Percentiles rank a stretch among this genome's conserved stretches.
These are phyloP conservation scores for Eucalyptus marginata DNA, from an alignment of 345 rosid species.

Conservation along the genomic window DNA sequence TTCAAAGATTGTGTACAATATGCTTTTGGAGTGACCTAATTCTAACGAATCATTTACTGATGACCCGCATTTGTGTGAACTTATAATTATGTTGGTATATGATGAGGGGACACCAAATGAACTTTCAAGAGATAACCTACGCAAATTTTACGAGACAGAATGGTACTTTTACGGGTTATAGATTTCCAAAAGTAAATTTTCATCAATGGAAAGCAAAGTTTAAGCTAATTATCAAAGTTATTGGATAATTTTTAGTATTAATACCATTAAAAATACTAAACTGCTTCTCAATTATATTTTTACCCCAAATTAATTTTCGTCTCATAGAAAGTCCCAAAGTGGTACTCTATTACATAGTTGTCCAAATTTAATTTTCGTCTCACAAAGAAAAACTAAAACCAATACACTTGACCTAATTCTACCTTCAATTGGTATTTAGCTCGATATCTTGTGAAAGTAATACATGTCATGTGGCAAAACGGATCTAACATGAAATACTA, in stretches of 20 bases:
- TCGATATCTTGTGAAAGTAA: neutral
- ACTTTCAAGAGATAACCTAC: neutral
- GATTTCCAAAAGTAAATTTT: neutral
- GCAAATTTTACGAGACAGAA: neutral
- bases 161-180: neutral
- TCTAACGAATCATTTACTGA: neutral
- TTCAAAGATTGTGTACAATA: neutral
- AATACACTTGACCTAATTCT: neutral
- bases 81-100: neutral
- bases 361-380: neutral
- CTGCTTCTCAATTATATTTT: fast-evolving
- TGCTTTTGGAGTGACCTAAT: neutral
- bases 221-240: neutral
- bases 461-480: neutral
- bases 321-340: neutral
- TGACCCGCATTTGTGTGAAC: neutral
- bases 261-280: neutral
- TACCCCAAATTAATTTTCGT: fast-evolving
- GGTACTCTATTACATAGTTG: too few relatives aligned
- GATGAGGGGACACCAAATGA: neutral
- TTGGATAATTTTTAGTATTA: neutral
- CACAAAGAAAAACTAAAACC: neutral
- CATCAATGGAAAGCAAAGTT: neutral
- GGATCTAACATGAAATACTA: neutral
- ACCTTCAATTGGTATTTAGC: fast-evolving